Base-by-base conservation (phyloP, 768 basidiomycete species). In the Scleroderma bovista region DNA sequence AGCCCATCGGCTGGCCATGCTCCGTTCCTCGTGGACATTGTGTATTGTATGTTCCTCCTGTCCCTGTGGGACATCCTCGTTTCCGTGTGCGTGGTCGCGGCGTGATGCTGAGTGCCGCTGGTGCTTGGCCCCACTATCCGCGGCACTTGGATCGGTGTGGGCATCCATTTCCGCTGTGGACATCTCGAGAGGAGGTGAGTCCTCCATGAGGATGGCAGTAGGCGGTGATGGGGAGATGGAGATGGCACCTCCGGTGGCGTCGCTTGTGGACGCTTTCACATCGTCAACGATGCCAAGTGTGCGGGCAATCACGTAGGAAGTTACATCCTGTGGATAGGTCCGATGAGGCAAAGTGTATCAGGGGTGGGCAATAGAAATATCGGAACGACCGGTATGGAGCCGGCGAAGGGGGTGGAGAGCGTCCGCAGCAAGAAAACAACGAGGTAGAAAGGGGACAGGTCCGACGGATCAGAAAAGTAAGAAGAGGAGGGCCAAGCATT, bases 221-320 rank as follows among this genome's bases (percentile, higher is more conserved):
- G n/a, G n/a, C n/a, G n/a, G n/a, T n/a, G n/a, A n/a, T n/a, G n/a
- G n/a, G n/a, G n/a, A n/a, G 19, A 39, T 39, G 38, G 44, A 48
- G 23, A 44, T 26, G 26, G 16, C 38, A n/a, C 33, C 64, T 34
- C 48, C 50, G 20, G 67, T 62, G 38, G 58, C 64, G 56, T 84
- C 86, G 64, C 77, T 80, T 22, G 86, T 88, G 12, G 85, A 83
- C 0, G 86, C 84, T 62, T 83, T 84, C 46, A 83, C 80, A 52
- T 79, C 78, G 65, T 88, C 87, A 54, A 87, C 77, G 47, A 88
- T 76, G 31, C 88, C 88, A 45, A 92, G 75, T 6, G 87, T 90
- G 51, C 88, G 83, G 12, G 86, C 89, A 61, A 92, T 86, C 50
- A 83, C 80, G 58, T 91, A 92, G 17, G 89, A 87, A 2, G 80